Percentiles rank a stretch among this genome's conserved stretches.
These are phyloP conservation scores for Salvia miltiorrhiza DNA, from an alignment of 257 asterid species.

Conservation along the genomic window DNA sequence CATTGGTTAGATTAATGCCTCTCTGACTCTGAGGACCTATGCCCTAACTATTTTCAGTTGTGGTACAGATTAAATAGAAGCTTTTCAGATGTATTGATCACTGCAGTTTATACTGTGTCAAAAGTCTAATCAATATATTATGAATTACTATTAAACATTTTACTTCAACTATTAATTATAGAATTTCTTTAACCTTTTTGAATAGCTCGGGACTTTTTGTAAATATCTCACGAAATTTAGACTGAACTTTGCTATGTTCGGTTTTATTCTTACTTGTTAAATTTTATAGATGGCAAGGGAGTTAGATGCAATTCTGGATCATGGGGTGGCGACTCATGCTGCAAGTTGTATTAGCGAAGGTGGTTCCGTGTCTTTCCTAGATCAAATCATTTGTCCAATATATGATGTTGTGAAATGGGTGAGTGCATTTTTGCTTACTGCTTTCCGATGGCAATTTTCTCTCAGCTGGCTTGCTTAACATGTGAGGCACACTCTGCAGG, in stretches of 20 bases:
- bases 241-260: neutral
- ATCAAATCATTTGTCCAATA: slow-evolving; percentile 67
- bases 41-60: slow-evolving; percentile 1
- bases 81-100: neutral
- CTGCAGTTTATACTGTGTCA: slow-evolving; percentile 7
- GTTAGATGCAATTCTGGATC: slow-evolving; percentile 80
- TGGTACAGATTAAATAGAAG: slow-evolving; percentile 1
- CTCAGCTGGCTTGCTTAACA: slow-evolving; percentile 4
- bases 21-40: neutral
- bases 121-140: neutral
- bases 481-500: slow-evolving; percentile 2
- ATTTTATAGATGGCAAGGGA: slow-evolving; percentile 90
- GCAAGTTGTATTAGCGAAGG: slow-evolving; percentile 47
- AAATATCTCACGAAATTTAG: neutral
- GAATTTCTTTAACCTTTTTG: slow-evolving; percentile 6
- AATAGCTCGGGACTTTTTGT: neutral
- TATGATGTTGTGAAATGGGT: slow-evolving; percentile 50
- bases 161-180: neutral
- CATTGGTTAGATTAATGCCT: neutral
- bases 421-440: slow-evolving; percentile 28
- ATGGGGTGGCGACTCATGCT: slow-evolving; percentile 68
- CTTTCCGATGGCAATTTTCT: neutral
- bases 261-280: slow-evolving; percentile 14
- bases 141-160: neutral
- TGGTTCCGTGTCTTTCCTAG: slow-evolving; percentile 70